Conservation (phyloP, 2,329 filamentous ascomycete species). For the Microascus cirrosus region DNA sequence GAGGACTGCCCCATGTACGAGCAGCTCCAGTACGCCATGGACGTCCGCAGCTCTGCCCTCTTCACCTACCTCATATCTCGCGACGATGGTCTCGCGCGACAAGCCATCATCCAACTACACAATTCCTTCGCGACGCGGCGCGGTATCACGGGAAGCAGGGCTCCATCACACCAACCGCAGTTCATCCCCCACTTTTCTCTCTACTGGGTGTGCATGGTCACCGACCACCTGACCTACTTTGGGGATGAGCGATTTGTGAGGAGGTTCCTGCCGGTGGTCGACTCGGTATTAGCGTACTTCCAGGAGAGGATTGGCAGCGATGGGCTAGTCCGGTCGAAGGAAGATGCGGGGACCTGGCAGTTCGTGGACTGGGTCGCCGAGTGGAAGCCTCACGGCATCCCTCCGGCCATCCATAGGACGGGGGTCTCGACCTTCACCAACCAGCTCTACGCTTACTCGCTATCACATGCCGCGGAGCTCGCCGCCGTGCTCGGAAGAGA, state of each 20-base stretch:
- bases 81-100: constrained; percentile 19
- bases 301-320: neutral
- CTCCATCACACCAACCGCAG: constrained; percentile 21
- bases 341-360: constrained; percentile 18
- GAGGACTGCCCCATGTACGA: constrained; percentile 23
- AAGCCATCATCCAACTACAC: constrained; percentile 17
- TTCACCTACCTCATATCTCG: constrained; percentile 18
- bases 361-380: constrained; percentile 22
- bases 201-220: constrained; percentile 22
- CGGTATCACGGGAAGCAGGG: constrained; percentile 21
- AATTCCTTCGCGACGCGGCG: constrained; percentile 10
- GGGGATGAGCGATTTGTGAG: constrained; percentile 17
- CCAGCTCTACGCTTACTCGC: constrained; percentile 23
- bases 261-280: constrained; percentile 10
- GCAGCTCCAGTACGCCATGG: constrained; percentile 18
- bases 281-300: neutral
- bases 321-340: constrained; percentile 5
- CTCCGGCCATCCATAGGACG: constrained; percentile 20
- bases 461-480: constrained; percentile 20
- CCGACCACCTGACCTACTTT: constrained; percentile 23
- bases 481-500: constrained; percentile 19
- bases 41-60: constrained; percentile 14
- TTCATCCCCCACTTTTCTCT: constrained; percentile 25
- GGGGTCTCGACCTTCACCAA: constrained; percentile 16
- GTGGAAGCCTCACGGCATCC: constrained; percentile 21